Percentiles rank a stretch among this genome's conserved stretches.
These are phyloP conservation scores for Pleurotus pulmonarius DNA, from an alignment of 768 basidiomycete species.

Conservation along the genomic window DNA sequence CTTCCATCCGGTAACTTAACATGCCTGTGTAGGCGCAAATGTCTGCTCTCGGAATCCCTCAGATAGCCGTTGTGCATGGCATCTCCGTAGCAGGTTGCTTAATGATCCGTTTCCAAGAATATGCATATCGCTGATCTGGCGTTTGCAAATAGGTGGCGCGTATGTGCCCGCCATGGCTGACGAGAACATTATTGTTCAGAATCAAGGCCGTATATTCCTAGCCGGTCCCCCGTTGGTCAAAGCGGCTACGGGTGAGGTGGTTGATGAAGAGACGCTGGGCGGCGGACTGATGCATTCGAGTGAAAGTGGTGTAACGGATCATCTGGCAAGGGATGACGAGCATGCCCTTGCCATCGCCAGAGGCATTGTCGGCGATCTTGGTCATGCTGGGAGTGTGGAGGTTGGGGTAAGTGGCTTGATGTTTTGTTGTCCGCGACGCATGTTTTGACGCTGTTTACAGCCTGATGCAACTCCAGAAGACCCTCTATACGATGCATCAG, in stretches of 20 bases:
- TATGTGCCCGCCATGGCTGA: conserved; percentile 98
- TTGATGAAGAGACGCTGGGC: conserved; percentile 90
- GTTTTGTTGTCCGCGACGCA: neutral
- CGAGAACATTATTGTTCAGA: conserved; percentile 85
- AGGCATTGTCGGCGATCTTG: conserved; percentile 74
- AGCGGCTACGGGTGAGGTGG: conserved; percentile 89
- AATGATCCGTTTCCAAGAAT: conserved; percentile 8
- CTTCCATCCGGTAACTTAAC: no score
- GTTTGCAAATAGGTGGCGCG: conserved; percentile 60
- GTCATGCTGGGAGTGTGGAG: conserved; percentile 51
- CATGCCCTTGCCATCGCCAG: conserved; percentile 81
- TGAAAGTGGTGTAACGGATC: conserved; percentile 89
- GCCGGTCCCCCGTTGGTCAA: conserved; percentile 94
- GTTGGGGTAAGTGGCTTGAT: conserved; percentile 37
- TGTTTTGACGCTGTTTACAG: conserved; percentile 26
- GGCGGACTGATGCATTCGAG: conserved; percentile 90
- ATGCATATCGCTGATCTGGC: neutral
- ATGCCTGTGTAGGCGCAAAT: conserved; percentile 66
- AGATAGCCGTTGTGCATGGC: conserved; percentile 91
- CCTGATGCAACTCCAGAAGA: conserved; percentile 59
- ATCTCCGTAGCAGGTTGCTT: conserved; percentile 80
- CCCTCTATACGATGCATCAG: conserved; percentile 75
- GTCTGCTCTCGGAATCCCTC: conserved; percentile 88
- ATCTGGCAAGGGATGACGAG: conserved; percentile 80
- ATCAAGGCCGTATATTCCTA: conserved; percentile 91